A percentile compares a stretch with the other conserved stretches of the same genome.
Evolutionary conservation across 192 early-diverging fungal species (phyloP).

Genomic region (Coemansia sp.): DNA sequence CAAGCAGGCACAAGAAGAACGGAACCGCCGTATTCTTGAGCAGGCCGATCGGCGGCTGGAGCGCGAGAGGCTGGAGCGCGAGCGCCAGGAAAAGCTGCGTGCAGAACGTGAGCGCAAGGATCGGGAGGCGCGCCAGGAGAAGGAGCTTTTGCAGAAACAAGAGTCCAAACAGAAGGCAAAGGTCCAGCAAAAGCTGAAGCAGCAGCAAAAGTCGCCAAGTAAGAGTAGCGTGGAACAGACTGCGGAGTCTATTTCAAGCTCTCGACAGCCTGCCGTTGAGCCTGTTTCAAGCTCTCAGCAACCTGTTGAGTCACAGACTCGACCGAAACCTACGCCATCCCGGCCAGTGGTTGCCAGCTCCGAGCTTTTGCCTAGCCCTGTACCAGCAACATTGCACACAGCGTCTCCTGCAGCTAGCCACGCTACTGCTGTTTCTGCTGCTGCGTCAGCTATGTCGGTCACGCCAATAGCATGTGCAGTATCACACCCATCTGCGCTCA

Average conservation of each 20-base stretch:
- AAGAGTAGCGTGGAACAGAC: not conserved
- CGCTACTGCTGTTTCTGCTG: not conserved
- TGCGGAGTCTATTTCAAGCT: not conserved
- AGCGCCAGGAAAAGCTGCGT: slow-evolving; percentile 19
- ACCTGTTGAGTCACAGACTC: not conserved
- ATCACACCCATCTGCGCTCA: not conserved
- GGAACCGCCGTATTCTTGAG: slow-evolving; percentile 45
- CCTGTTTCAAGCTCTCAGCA: not conserved
- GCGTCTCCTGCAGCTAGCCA: not conserved
- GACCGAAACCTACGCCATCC: not conserved
- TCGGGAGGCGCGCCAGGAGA: slow-evolving; percentile 10
- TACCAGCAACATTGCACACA: no score
- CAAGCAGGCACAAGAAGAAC: slow-evolving; percentile 42
- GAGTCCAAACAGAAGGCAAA: slow-evolving; percentile 9
- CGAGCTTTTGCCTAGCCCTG: not conserved
- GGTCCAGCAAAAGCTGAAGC: slow-evolving; percentile 2
- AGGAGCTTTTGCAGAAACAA: not conserved
- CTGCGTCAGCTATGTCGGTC: not conserved
- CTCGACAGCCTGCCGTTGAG: not conserved
- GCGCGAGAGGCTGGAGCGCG: slow-evolving; percentile 21
- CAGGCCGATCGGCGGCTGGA: slow-evolving; percentile 47
- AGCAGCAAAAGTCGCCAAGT: slow-evolving; percentile 3
- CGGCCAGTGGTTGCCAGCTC: not conserved
- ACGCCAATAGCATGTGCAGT: not conserved
- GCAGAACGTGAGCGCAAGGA: slow-evolving; percentile 7